Evolutionary conservation across 1,284 basidiomycete species (phyloP), one percentile per base, ranked within the genome.

Genomic region (Boletus mariae): DNA sequence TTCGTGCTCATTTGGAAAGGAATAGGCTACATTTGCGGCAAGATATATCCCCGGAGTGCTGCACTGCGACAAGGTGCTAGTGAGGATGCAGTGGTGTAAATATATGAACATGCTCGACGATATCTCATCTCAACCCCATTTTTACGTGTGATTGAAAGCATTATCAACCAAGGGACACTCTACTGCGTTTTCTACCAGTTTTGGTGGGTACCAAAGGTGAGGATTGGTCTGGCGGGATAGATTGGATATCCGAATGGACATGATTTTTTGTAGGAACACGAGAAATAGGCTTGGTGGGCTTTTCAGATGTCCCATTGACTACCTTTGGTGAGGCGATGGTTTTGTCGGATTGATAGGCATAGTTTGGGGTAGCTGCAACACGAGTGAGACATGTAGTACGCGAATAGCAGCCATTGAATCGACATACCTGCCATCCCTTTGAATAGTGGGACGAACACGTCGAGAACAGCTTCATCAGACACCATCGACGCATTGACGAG

Each of bases 141-240:
- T 42, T 57, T 47, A 47, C 44, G 49, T 55, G 45, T 56, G 52
- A 52, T 54, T 43, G 55, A 52, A 57, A 47, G 37, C 13, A 47
- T 49, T 34, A 29, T 71, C 58, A 66, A 59, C 46, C 59, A 32
- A 68, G 56, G 26, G 68, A 68, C 25, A 53, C 51, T 57, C 66
- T 71, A 49, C 57, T 61, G 53, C 66, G 68, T 59, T 71, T 68
- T 65, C 47, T 66, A 41, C 63, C 63, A 35, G 57, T 47, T 55
- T 68, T 69, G 35, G 50, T 51, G 45, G 62, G 49, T 15, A 48
- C 28, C 7, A 45, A 35, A n/a, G 65, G 38, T 17, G 47, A 48
- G 20, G 51, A 41, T 51, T 46, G 67, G 38, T 64, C 52, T 35
- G 47, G 42, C 5, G 53, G 38, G 28, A 29, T 47, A 12, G 51